phyloP scores from a whole-genome alignment of 192 early-diverging fungal genomes.

The Podila verticillata region DNA sequence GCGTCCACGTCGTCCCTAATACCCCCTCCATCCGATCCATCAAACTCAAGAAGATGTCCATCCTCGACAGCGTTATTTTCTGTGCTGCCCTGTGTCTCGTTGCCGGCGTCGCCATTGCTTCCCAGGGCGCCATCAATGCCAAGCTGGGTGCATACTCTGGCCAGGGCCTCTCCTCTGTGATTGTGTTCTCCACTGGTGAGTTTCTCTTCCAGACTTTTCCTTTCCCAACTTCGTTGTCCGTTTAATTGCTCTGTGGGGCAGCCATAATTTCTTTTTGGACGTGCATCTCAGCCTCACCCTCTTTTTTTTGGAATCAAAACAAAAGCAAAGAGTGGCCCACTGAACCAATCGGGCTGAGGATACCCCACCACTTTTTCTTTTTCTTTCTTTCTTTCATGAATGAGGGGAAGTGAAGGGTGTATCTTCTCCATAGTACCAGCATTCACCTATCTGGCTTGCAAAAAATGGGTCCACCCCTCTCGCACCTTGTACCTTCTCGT shows the following conservation, averaged over 20 bases:
- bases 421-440: too few relatives aligned
- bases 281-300: too few relatives aligned
- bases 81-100: slow-evolving; percentile 21
- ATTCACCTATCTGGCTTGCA: too few relatives aligned
- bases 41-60: slow-evolving; percentile 10
- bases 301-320: too few relatives aligned
- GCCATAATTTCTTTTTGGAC: too few relatives aligned
- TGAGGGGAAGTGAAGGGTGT: too few relatives aligned
- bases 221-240: too few relatives aligned
- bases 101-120: slow-evolving; percentile 21
- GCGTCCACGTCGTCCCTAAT: slow-evolving; percentile 4
- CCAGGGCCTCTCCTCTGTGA: slow-evolving; percentile 23
- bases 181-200: slow-evolving; percentile 23
- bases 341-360: not conserved
- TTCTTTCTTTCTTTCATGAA: not conserved
- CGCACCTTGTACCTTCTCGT: too few relatives aligned
- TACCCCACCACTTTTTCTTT: not conserved
- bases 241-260: not conserved
- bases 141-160: slow-evolving; percentile 23
- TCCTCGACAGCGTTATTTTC: slow-evolving; percentile 27
- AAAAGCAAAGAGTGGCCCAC: too few relatives aligned
- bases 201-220: not conserved
- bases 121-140: slow-evolving; percentile 21
- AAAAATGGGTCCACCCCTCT: too few relatives aligned
- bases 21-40: slow-evolving; percentile 4